These are phyloP conservation scores for Nicotiana knightiana DNA, from an alignment of 257 asterid genomes.

Conservation along the genomic window DNA sequence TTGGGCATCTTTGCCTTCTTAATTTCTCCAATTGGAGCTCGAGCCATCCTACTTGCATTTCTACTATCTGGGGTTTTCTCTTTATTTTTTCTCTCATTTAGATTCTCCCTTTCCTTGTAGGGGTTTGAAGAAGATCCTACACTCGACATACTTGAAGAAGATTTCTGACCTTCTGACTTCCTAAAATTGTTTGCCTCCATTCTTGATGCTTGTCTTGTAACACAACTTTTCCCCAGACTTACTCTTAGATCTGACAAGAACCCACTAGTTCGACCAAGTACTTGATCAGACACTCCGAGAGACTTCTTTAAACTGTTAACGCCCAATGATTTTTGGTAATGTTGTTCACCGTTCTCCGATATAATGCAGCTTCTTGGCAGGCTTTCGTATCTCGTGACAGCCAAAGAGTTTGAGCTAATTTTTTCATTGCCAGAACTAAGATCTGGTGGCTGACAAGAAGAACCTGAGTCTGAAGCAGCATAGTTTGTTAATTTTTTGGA, in stretches of 20 bases:
- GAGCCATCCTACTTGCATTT: neutral
- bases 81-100: slow-evolving; percentile 10
- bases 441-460: slow-evolving; percentile 8
- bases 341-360: neutral
- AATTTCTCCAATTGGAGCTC: slow-evolving; percentile 7
- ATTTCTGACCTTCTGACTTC: slow-evolving; percentile 26
- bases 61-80: slow-evolving; percentile 25
- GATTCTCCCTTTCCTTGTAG: slow-evolving; percentile 2
- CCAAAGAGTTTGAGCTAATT: slow-evolving; percentile 5
- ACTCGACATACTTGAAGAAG: slow-evolving; percentile 37
- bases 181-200: slow-evolving; percentile 17
- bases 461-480: slow-evolving; percentile 4
- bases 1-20: slow-evolving; percentile 1
- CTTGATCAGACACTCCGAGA: slow-evolving; percentile 21
- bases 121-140: slow-evolving; percentile 28
- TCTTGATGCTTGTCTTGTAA: slow-evolving; percentile 39
- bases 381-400: neutral
- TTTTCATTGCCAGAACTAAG: slow-evolving; percentile 1
- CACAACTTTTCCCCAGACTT: slow-evolving; percentile 38
- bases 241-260: slow-evolving; percentile 26
- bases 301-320: neutral
- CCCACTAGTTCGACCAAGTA: slow-evolving; percentile 19
- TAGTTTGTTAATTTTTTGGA: neutral
- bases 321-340: too few species aligned
- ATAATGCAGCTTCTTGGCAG: neutral